Conservation (phyloP, 116 monocot species). For the Iris pallida region DNA sequence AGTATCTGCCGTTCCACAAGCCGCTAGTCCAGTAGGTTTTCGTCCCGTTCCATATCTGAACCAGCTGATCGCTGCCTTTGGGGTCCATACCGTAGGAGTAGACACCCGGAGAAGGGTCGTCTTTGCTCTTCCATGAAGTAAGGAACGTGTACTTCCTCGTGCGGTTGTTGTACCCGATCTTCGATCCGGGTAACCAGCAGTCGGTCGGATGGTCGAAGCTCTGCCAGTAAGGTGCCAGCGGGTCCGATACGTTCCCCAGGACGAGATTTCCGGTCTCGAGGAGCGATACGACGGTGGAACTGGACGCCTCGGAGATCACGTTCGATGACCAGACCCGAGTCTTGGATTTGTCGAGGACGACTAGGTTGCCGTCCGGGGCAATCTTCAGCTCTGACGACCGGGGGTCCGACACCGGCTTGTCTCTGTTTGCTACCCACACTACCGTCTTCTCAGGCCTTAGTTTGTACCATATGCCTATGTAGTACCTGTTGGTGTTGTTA, state of each 20-base stretch:
- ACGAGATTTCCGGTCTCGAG: constrained; percentile 29
- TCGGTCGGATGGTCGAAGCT: constrained; percentile 38
- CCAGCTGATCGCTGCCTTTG: constrained; percentile 3
- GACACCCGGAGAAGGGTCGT: constrained; percentile 22
- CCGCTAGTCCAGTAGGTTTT: constrained; percentile 36
- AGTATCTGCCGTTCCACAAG: constrained; percentile 16
- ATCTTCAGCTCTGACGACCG: constrained; percentile 10
- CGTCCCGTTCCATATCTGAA: constrained; percentile 23
- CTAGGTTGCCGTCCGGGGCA: constrained; percentile 7
- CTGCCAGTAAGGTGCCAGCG: constrained; percentile 20
- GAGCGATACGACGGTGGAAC: constrained; percentile 5
- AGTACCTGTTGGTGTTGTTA: constrained; percentile 2
- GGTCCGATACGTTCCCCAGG: constrained; percentile 7
- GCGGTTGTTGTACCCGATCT: constrained; percentile 17
- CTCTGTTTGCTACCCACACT: constrained; percentile 37
- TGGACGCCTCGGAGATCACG: neutral
- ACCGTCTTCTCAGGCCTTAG: constrained; percentile 3
- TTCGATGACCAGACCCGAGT: constrained; percentile 13
- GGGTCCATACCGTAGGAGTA: constrained; percentile 20
- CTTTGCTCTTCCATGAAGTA: constrained; percentile 16
- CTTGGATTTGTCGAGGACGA: constrained; percentile 10
- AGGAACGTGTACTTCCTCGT: constrained; percentile 6
- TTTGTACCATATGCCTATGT: constrained; percentile 36
- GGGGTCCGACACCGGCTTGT: constrained; percentile 10
- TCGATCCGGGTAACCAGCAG: constrained; percentile 27